Conservation (phyloP, 2,329 filamentous ascomycete species). For the Ophiostoma fasciatum region DNA sequence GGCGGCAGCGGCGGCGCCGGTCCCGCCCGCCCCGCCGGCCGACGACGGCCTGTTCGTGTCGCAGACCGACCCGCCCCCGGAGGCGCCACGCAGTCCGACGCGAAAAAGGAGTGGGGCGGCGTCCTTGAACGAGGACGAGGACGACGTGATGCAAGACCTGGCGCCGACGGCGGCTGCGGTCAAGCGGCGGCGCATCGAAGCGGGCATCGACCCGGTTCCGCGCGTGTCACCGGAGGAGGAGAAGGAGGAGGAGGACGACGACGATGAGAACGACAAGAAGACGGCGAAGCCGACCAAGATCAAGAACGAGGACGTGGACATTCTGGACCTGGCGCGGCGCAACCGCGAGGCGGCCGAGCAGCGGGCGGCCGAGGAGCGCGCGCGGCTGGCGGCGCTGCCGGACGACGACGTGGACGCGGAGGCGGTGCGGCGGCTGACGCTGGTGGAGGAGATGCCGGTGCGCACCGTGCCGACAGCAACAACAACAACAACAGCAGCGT, state of each 20-base stretch:
- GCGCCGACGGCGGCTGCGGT: constrained; percentile 63
- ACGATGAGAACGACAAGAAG: constrained; percentile 16
- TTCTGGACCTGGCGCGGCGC: constrained; percentile 50
- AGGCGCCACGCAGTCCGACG: constrained; percentile 9
- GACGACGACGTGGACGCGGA: constrained; percentile 55
- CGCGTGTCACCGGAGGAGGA: constrained; percentile 15
- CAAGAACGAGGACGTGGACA: constrained; percentile 38
- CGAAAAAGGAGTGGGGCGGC: too few species aligned
- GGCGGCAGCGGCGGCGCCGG: not conserved
- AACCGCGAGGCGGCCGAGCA: constrained; percentile 52
- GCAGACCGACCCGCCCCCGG: constrained; percentile 24
- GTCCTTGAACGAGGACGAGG: not conserved
- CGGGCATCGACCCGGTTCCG: constrained; percentile 32
- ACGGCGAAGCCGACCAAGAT: constrained; percentile 25
- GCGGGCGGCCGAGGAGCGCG: constrained; percentile 36
- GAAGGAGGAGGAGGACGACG: constrained; percentile 12
- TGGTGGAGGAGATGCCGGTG: constrained; percentile 64
- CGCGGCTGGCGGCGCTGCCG: constrained; percentile 34
- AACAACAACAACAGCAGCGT: not conserved
- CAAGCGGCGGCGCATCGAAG: constrained; percentile 61
- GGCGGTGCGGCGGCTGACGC: constrained; percentile 56
- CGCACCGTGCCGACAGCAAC: constrained; percentile 21
- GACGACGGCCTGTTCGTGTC: constrained; percentile 39
- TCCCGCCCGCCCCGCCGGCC: not conserved
- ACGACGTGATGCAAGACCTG: constrained; percentile 52